phyloP scores from a whole-genome alignment of 2,329 filamentous ascomycete genomes.

The Aureobasidium leucospermi region DNA sequence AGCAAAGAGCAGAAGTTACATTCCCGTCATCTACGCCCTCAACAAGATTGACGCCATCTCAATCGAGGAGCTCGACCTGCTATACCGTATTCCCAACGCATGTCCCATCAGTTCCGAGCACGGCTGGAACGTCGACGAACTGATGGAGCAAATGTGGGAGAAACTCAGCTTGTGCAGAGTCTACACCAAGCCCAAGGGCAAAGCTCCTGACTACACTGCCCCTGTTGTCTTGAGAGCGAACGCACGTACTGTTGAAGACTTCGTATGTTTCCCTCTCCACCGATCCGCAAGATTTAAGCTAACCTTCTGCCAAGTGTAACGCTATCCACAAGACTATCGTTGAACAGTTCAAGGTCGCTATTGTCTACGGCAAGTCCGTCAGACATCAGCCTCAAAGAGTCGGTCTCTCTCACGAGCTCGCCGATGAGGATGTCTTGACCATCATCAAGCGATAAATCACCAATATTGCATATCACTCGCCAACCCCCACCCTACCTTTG shows the following conservation, averaged over 20 bases:
- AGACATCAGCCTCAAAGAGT: constrained; percentile 98
- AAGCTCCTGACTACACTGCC: constrained; percentile 80
- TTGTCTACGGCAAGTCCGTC: constrained; percentile 95
- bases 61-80: constrained; percentile 91
- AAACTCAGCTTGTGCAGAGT: constrained; percentile 85
- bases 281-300: constrained; percentile 22
- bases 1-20: constrained; percentile 89
- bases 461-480: neutral
- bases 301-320: constrained; percentile 63
- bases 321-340: constrained; percentile 93
- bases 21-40: constrained; percentile 96
- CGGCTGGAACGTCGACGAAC: constrained; percentile 95
- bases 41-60: constrained; percentile 99
- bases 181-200: constrained; percentile 97
- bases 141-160: constrained; percentile 98
- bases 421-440: constrained; percentile 77
- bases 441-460: constrained; percentile 28
- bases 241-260: constrained; percentile 89
- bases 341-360: constrained; percentile 89
- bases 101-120: constrained; percentile 92
- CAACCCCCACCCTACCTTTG: neutral
- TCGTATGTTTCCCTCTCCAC: constrained; percentile 57
- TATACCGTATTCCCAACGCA: constrained; percentile 94
- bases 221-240: constrained; percentile 82
- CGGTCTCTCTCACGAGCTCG: constrained; percentile 81